phyloP scores from a whole-genome alignment of 352 stramenopile species.

The Peronospora destructor region DNA sequence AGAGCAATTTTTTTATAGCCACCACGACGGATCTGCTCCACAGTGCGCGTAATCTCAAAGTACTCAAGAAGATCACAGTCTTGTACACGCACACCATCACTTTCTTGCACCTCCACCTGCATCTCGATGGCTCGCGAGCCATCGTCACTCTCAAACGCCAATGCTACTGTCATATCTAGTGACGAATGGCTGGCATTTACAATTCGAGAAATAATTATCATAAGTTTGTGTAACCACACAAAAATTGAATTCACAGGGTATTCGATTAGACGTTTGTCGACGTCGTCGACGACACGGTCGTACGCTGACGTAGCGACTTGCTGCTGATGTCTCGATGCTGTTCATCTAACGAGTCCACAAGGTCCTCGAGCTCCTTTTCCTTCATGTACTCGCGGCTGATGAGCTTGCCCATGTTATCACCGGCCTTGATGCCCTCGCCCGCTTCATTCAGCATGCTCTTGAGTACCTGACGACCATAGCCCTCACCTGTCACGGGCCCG shows the following conservation, averaged over 20 bases:
- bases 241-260: constrained; percentile 19
- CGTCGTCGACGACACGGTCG: constrained; percentile 20
- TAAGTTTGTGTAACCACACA: constrained; percentile 8
- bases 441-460: constrained; percentile 65
- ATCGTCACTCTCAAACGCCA: constrained; percentile 80
- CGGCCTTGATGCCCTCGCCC: constrained; percentile 40
- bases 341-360: constrained; percentile 35
- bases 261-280: constrained; percentile 13
- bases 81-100: constrained; percentile 41
- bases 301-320: constrained; percentile 45
- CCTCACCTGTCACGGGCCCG: constrained; percentile 61
- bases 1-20: constrained; percentile 82
- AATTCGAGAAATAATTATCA: constrained; percentile 1
- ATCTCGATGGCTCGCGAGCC: constrained; percentile 67
- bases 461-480: constrained; percentile 63
- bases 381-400: constrained; percentile 66
- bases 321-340: constrained; percentile 18
- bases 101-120: constrained; percentile 48
- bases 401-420: constrained; percentile 72
- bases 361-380: constrained; percentile 40
- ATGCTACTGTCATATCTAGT: constrained; percentile 49
- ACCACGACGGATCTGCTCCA: constrained; percentile 48
- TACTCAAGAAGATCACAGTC: constrained; percentile 41
- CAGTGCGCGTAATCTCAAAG: constrained; percentile 63
- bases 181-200: constrained; percentile 3